Evolutionary conservation across 257 asterid genomes (phyloP), one percentile per base, ranked within the genome.

Genomic region (Solanum rostratum): DNA sequence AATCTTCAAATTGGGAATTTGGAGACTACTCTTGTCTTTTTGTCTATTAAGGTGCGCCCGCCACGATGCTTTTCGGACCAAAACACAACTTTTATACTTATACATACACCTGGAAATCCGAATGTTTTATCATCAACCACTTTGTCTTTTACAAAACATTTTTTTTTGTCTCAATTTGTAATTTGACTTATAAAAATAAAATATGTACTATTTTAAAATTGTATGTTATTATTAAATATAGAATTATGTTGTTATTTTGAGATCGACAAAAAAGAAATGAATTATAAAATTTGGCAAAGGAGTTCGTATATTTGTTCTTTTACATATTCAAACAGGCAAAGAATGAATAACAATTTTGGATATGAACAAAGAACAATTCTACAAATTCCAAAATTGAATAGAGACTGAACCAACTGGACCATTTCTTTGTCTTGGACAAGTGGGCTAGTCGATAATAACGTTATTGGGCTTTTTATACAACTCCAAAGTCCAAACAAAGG

Each of bases 31-130:
- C 65, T 57, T 84, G 89, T 86, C 85, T 82, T 29, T 30, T 63
- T 83, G 29, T 70, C 19, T 76, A 49, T 4, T n/a, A 87, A 85
- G 81, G 69, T 79, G 90, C 87, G 84, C 87, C 63, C 79, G 85
- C 83, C 87, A 86, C 88, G 87, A 85, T 84, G 45, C 63, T 79
- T 79, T 57, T 57, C 39, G 5, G 24, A 3, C 8, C 30, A 13
- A 30, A 69, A 53, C 65, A 15, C 11, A 16, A 3, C 9, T 41
- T 49, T 7, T 22, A 81, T 59, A n/a, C n/a, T n/a, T n/a, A 10
- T 41, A 18, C 55, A 6, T 27, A 59, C 73, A 39, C 73, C 45
- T 74, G 81, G 41, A 8, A 69, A 69, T 69, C 52, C 22, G 22
- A 69, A 69, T 69, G 52, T 37, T 39, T 29, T 39, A 68, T 37